Conservation (phyloP, 768 basidiomycete genomes). For the Pleurotus sapidus region DNA sequence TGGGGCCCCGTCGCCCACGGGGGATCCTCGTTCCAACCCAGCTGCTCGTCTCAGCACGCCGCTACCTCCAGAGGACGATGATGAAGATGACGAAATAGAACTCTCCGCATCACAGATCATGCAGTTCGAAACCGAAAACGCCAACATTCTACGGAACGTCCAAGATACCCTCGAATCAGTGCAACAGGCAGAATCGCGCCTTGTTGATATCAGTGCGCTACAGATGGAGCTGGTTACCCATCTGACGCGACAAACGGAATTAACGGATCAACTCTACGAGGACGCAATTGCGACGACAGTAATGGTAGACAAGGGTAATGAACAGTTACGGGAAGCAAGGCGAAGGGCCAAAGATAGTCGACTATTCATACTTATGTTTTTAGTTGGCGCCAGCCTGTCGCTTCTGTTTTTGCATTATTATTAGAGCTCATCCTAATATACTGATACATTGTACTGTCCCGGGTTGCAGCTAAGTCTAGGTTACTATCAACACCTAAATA, state of each 20-base stretch:
- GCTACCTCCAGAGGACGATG: constrained; percentile 56
- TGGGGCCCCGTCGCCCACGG: constrained; percentile 38
- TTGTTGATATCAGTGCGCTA: constrained; percentile 90
- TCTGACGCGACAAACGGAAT: constrained; percentile 84
- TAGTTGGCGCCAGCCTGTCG: constrained; percentile 88
- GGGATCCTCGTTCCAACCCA: constrained; percentile 20
- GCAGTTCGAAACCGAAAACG: constrained; percentile 92
- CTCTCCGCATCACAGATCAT: constrained; percentile 86
- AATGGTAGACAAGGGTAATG: constrained; percentile 86
- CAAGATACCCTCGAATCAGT: constrained; percentile 87
- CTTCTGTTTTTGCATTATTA: constrained; percentile 94
- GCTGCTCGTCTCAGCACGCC: constrained; percentile 20
- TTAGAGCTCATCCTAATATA: constrained; percentile 27
- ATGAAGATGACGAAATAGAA: constrained; percentile 79
- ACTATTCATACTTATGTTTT: constrained; percentile 87
- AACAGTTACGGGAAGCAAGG: constrained; percentile 86
- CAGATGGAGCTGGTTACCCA: constrained; percentile 92
- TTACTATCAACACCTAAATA: background rate
- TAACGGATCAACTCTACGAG: constrained; percentile 92
- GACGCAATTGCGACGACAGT: constrained; percentile 88
- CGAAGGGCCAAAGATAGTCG: constrained; percentile 84
- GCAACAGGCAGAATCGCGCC: constrained; percentile 85
- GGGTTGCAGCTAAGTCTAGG: background rate
- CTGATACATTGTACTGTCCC: constrained; percentile 13
- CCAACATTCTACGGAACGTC: constrained; percentile 76